Evolutionary conservation across 305 asterid genomes (phyloP).

Genomic region (Fraxinus nigra): DNA sequence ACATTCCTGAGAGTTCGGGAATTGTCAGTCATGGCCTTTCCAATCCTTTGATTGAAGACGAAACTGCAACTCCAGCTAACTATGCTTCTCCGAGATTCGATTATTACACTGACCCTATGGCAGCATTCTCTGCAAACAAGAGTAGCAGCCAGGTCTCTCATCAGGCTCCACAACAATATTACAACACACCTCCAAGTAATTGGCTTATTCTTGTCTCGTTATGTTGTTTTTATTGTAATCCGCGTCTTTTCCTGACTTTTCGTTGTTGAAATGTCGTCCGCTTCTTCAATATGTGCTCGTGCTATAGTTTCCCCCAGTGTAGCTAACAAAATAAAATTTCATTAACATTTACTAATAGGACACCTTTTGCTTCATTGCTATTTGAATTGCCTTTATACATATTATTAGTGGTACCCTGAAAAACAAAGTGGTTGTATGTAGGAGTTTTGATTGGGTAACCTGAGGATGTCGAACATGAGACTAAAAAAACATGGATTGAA

Average conservation of each 20-base stretch:
- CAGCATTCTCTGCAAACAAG: constrained; percentile 61
- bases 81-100: constrained; percentile 51
- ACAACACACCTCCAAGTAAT: constrained; percentile 56
- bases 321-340: not conserved
- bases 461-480: not conserved
- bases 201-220: not conserved
- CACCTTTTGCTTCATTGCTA: not conserved
- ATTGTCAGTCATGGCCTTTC: constrained; percentile 40
- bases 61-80: constrained; percentile 30
- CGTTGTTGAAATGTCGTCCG: not conserved
- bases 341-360: not conserved
- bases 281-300: not conserved
- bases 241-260: not conserved
- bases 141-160: constrained; percentile 44
- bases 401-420: not conserved
- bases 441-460: not conserved
- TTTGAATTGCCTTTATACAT: not conserved
- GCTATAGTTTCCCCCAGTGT: not conserved
- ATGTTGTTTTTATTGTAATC: not conserved
- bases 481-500: not conserved
- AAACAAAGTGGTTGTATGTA: not conserved
- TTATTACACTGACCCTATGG: constrained; percentile 71
- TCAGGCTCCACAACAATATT: constrained; percentile 43
- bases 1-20: constrained; percentile 22
- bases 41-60: constrained; percentile 56